A percentile compares a stretch with the other conserved stretches of the same genome.
These are phyloP conservation scores for Fusarium sp. DNA, from an alignment of 2,329 filamentous ascomycete species.

Conservation along the genomic window DNA sequence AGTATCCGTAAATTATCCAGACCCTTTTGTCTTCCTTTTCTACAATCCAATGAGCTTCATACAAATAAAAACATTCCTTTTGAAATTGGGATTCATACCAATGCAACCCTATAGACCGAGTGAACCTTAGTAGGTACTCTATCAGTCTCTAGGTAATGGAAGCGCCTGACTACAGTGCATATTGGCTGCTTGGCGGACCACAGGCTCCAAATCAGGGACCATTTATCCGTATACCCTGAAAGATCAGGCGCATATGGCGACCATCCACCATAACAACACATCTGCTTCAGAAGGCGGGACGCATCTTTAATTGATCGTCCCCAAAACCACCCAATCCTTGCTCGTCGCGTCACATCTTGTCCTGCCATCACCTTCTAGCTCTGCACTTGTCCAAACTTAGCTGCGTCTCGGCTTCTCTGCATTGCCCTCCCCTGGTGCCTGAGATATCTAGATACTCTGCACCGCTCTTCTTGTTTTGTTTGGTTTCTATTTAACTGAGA, in stretches of 20 bases:
- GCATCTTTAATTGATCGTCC: slow-evolving; percentile 42
- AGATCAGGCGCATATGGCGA: slow-evolving; percentile 29
- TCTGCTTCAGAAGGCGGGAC: slow-evolving; percentile 16
- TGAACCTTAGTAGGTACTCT: too few species aligned
- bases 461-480: slow-evolving; percentile 9
- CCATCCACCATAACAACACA: slow-evolving; percentile 24
- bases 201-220: slow-evolving; percentile 1
- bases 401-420: slow-evolving; percentile 25
- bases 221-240: slow-evolving; percentile 22
- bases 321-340: slow-evolving; percentile 45
- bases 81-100: too few species aligned
- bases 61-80: too few species aligned
- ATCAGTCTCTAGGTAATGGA: too few species aligned
- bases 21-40: too few species aligned
- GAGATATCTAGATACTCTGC: slow-evolving; percentile 6
- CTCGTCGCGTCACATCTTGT: slow-evolving; percentile 40
- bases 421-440: slow-evolving; percentile 4
- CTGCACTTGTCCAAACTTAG: slow-evolving; percentile 24
- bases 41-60: too few species aligned
- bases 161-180: slow-evolving; percentile 1
- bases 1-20: too few species aligned
- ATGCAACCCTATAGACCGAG: too few species aligned
- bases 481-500: slow-evolving; percentile 10
- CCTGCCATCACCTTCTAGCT: slow-evolving; percentile 39
- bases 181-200: not conserved